Base-by-base conservation (phyloP, 2,329 filamentous ascomycete genomes). In the Furcasterigmium sp. region DNA sequence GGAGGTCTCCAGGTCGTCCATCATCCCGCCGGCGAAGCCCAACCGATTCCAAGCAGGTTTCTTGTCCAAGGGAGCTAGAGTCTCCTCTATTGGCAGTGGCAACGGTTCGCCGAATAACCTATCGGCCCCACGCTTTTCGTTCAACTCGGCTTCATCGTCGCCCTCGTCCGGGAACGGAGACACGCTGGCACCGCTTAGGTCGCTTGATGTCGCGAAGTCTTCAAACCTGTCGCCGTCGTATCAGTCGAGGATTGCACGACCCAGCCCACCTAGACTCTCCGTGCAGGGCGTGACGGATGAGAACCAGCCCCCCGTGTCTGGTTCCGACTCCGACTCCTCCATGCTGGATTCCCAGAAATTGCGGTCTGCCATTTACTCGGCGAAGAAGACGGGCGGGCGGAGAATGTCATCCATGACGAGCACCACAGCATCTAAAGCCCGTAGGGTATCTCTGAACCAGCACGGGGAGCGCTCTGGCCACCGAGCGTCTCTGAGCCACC, bases 41-140 rank as follows among this genome's bases (percentile, higher is more conserved):
- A 86, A 78, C 64, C 80, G 91, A 35, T 97, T 97, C 67, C 87
- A 95, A 55, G 78, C 90, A 3, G 91, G 91, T 5, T 95, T 95
- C 61, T 68, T 97, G 19, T 82, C 87, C 68, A 78, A 77, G 58
- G 56, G 28, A 64, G 68, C 35, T 55, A 60, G 3, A 68, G 70
- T 2, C 56, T 66, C 29, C 64, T 63, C 32, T 37, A 50, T 53
- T 59, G 39, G 39, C 21, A 28, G 39, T 13, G 39, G 39, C 18
- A n/a, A n/a, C n/a, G n/a, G 44, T n/a, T 89, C 85, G 3, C 84
- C 86, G 4, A 64, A 78, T 5, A n/a, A n/a, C n/a, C 73, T 78
- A 13, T 66, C 68, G 13, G 68, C 75, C 2, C 76, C 80, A 13
- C 72, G 72, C 8, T 64, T 83, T 46, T 75, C 75, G n/a, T 69